Evolutionary conservation across 2,329 filamentous ascomycete genomes (phyloP).

Genomic region (Alternaria tenuissima): DNA sequence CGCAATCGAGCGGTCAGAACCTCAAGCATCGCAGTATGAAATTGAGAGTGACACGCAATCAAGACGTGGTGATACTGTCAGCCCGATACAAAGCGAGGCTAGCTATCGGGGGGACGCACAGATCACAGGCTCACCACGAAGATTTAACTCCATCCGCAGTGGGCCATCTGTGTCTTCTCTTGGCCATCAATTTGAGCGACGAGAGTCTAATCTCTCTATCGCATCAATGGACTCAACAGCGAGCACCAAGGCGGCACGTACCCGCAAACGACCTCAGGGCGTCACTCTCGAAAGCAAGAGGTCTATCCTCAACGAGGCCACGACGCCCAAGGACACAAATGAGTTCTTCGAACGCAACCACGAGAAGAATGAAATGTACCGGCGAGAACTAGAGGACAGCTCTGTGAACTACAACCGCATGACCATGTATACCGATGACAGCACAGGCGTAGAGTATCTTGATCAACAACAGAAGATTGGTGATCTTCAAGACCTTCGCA

Average conservation of each 20-base stretch:
- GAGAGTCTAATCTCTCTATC: slow-evolving; percentile 66
- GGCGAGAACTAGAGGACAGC: slow-evolving; percentile 55
- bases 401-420: slow-evolving; percentile 61
- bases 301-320: slow-evolving; percentile 54
- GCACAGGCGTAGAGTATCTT: slow-evolving; percentile 62
- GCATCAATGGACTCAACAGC: slow-evolving; percentile 66
- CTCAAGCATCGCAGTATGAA: slow-evolving; percentile 49
- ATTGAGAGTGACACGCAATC: slow-evolving; percentile 43
- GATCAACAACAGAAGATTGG: slow-evolving; percentile 61
- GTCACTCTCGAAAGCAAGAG: slow-evolving; percentile 61
- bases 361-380: slow-evolving; percentile 67
- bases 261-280: slow-evolving; percentile 61
- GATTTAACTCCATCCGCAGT: slow-evolving; percentile 56
- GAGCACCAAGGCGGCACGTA: slow-evolving; percentile 64
- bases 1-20: slow-evolving; percentile 44
- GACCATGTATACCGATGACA: slow-evolving; percentile 64
- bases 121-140: slow-evolving; percentile 52
- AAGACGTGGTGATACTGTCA: slow-evolving; percentile 68
- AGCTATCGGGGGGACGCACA: slow-evolving; percentile 65
- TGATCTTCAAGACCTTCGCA: slow-evolving; percentile 73
- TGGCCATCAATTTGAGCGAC: slow-evolving; percentile 63
- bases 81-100: slow-evolving; percentile 91
- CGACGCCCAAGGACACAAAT: slow-evolving; percentile 53
- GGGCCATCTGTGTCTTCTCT: slow-evolving; percentile 66
- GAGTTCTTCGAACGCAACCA: slow-evolving; percentile 63